phyloP scores from a whole-genome alignment of 805 yeast genomes.

The Starmerella bombi region DNA sequence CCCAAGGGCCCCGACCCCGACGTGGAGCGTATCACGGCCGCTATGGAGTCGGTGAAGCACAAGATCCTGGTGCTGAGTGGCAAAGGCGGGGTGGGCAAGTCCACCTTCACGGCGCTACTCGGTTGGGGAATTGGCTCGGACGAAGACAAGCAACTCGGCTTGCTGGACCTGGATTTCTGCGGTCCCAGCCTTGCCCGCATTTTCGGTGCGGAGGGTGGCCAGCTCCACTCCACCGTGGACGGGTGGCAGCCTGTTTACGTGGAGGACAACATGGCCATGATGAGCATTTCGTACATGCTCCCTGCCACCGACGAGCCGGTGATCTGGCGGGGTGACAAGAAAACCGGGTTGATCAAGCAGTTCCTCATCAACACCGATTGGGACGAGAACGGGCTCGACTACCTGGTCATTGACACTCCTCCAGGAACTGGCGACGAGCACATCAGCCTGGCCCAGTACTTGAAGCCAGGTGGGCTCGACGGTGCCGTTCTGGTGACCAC shows the following conservation, averaged over 20 bases:
- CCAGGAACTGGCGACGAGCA: constrained; percentile 99
- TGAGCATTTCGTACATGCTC: constrained; percentile 89
- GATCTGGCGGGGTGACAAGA: constrained; percentile 96
- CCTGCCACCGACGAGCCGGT: constrained; percentile 89
- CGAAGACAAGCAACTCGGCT: constrained; percentile 74
- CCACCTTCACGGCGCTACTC: constrained; percentile 91
- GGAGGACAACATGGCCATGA: constrained; percentile 84
- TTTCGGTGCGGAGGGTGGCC: constrained; percentile 82
- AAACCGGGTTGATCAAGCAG: constrained; percentile 83
- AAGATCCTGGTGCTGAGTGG: constrained; percentile 64
- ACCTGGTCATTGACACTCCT: constrained; percentile 85
- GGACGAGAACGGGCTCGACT: constrained; percentile 55
- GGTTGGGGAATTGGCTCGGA: constrained; percentile 83
- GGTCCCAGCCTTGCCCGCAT: constrained; percentile 94
- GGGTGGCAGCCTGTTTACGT: constrained; percentile 98
- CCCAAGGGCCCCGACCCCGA: constrained; percentile 94
- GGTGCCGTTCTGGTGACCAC: constrained; percentile 94
- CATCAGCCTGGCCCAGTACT: constrained; percentile 70
- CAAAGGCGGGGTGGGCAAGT: constrained; percentile 81
- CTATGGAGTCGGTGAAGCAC: constrained; percentile 54
- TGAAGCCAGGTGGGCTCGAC: constrained; percentile 83
- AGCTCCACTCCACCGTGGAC: constrained; percentile 72
- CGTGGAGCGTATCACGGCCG: constrained; percentile 55
- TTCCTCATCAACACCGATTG: constrained; percentile 90
- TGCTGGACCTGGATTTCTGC: constrained; percentile 94